Evolutionary conservation across 2,329 filamentous ascomycete species (phyloP), one percentile per base, ranked within the genome.

Genomic region (Hirsutella minnesotensis): DNA sequence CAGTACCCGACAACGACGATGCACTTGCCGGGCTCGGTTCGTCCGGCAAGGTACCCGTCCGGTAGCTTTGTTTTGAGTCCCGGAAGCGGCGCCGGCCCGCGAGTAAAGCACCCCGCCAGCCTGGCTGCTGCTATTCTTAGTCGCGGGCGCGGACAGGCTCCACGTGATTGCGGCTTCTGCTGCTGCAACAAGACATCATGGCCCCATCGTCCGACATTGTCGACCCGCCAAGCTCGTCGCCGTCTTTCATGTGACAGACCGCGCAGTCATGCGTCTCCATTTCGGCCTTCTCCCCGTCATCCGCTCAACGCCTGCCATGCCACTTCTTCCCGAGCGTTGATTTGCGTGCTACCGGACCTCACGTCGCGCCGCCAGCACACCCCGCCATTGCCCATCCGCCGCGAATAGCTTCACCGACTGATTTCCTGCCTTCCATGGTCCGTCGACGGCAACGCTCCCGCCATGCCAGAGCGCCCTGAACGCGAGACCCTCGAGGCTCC

Each of bases 381-480:
- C 24, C 24, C 24, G 24, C 24, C 24, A 27, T 27, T 12, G 24
- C 12, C 24, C 7, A 27, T 12, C 24, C 24, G 24, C 24, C 12
- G 24, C 24, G 24, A n/a, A 27, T 27, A 27, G 12, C 24, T 12
- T 27, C 24, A 12, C 24, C 24, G 24, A 27, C 7, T 12, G 12
- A n/a, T n/a, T 12, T 12, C 24, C 36, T 36, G 37, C 40, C 40
- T 44, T 44, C 41, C 22, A 46, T 44, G 43, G 21, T 19, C 33
- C 5, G 35, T 35, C 38, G 30, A 36, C 18, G 43, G 37, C 39
- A 27, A 34, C 21, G 22, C 29, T 29, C 51, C 50, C 63, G 61
- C 59, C 62, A 75, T 75, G 71, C 59, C 67, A 58, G 65, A 68
- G 54, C 59, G 63, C 53, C 63, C 66, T 48, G 57, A 56, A 48